Evolutionary conservation across 805 yeast species (phyloP), one percentile per base, ranked within the genome.

Genomic region (Candida montana): DNA sequence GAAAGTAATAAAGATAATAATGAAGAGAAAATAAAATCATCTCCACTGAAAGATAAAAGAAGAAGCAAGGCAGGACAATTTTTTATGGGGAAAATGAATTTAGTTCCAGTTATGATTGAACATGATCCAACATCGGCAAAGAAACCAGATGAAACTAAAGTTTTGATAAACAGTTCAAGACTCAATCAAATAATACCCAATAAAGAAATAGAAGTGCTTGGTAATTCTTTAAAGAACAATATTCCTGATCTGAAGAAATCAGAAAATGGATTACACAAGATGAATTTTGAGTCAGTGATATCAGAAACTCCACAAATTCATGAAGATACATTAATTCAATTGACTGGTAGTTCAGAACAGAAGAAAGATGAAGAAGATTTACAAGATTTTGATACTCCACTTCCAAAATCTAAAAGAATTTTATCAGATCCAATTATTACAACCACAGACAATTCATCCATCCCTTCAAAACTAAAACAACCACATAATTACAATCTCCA

Each of bases 41-140:
- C 49, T 7, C 35, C 52, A 2, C 41, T 41, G 18, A 47, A 48
- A 19, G 56, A 56, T 21, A 52, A 50, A 36, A 48, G 59, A 40
- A 50, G 50, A 45, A 54, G 57, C 34, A 43, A 55, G 33, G 61
- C 66, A 27, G 74, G 74, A 7, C 68, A 69, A 16, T 50, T 60
- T 27, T 52, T 68, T 12, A 52, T 66, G 46, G 62, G 65, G n/a
- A 68, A 65, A 39, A 60, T 68, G 67, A 68, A 68, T 45, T 54
- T 68, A 18, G 60, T 59, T 36, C 69, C 73, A 0, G 58, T 67
- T 2, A 48, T 65, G 31, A 54, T 67, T 27, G 59, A 60, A 24
- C 58, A 57, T 10, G 55, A 65, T 26, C 64, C 66, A 44, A 49
- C 56, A 5, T 57, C 62, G 1, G 54, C 47, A 16, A 49, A 37